A percentile compares a stretch with the other conserved stretches of the same genome.
Evolutionary conservation across 2,329 filamentous ascomycete species (phyloP).

Genomic region (Colletotrichum neosansevieriae): DNA sequence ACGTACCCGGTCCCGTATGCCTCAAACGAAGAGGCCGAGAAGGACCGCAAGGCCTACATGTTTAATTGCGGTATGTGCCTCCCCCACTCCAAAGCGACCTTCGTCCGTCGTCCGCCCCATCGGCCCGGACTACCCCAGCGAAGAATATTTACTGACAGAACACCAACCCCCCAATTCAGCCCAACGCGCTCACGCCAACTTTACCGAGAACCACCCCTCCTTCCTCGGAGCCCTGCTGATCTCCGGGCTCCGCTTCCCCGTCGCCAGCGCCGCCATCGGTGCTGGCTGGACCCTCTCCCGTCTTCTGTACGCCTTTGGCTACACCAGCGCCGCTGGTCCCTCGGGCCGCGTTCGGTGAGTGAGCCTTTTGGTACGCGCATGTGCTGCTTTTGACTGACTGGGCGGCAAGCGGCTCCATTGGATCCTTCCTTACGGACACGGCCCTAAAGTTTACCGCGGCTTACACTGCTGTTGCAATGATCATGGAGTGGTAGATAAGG

Average conservation of each 20-base stretch:
- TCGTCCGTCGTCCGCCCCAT: no score
- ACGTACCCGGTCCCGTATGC: slow-evolving; percentile 71
- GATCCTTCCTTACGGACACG: slow-evolving; percentile 51
- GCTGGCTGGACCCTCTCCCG: slow-evolving; percentile 65
- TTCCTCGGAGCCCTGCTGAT: slow-evolving; percentile 66
- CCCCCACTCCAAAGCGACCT: background rate
- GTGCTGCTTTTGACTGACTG: slow-evolving; percentile 11
- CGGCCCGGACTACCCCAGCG: no score
- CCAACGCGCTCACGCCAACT: slow-evolving; percentile 74
- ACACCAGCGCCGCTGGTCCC: slow-evolving; percentile 61
- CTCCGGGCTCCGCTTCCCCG: slow-evolving; percentile 67
- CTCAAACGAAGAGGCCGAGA: slow-evolving; percentile 63
- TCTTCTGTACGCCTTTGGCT: slow-evolving; percentile 67
- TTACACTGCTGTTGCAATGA: slow-evolving; percentile 56
- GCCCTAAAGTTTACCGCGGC: slow-evolving; percentile 57
- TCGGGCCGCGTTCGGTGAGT: slow-evolving; percentile 57
- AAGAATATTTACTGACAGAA: no score
- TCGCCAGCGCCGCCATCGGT: slow-evolving; percentile 62
- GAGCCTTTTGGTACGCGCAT: background rate
- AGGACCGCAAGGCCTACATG: slow-evolving; percentile 64
- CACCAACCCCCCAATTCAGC: slow-evolving; percentile 48
- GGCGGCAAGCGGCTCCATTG: slow-evolving; percentile 50
- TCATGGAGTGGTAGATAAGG: slow-evolving; percentile 47
- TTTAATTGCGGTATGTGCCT: slow-evolving; percentile 71
- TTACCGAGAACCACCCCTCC: slow-evolving; percentile 69